Conservation (phyloP, 2,329 filamentous ascomycete genomes). For the Aspergillus ochraceus region DNA sequence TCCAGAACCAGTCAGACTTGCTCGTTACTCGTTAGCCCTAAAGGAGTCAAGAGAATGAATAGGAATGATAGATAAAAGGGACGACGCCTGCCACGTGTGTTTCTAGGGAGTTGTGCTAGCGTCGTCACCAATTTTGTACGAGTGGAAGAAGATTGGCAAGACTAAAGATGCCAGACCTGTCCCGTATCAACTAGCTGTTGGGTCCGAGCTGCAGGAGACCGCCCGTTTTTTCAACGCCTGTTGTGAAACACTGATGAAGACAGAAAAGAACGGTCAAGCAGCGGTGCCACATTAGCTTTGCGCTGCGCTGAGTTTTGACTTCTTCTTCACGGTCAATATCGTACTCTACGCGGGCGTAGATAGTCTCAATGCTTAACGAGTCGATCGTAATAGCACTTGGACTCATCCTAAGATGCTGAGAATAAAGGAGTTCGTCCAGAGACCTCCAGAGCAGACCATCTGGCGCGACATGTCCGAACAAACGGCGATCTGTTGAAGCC, state of each 20-base stretch:
- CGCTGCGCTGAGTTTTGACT: not conserved
- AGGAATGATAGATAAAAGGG: conserved; percentile 10
- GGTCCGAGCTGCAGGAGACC: conserved; percentile 30
- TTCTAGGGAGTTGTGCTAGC: not conserved
- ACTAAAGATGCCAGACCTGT: conserved; percentile 8
- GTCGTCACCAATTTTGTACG: not conserved
- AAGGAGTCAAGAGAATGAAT: not conserved
- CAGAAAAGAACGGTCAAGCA: conserved; percentile 10
- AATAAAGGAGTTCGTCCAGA: not conserved
- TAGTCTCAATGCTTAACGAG: not conserved
- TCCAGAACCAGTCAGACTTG: conserved; percentile 12
- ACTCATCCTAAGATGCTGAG: not conserved
- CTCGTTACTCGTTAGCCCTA: conserved; percentile 7
- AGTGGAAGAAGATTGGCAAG: not conserved
- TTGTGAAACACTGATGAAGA: conserved; percentile 29
- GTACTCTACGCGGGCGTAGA: not conserved
- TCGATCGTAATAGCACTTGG: too few species aligned
- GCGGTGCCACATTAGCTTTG: conserved; percentile 5
- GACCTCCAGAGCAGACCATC: not conserved
- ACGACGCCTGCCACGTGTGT: conserved; percentile 21
- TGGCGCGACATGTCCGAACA: conserved; percentile 15
- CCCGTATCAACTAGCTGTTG: conserved; percentile 14
- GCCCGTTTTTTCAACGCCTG: conserved; percentile 35
- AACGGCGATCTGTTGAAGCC: conserved; percentile 19
- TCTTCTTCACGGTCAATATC: not conserved